A percentile compares a stretch with the other conserved stretches of the same genome.
These are phyloP conservation scores for Apiospora pterosperma DNA, from an alignment of 2,329 filamentous ascomycete genomes.

Conservation along the genomic window DNA sequence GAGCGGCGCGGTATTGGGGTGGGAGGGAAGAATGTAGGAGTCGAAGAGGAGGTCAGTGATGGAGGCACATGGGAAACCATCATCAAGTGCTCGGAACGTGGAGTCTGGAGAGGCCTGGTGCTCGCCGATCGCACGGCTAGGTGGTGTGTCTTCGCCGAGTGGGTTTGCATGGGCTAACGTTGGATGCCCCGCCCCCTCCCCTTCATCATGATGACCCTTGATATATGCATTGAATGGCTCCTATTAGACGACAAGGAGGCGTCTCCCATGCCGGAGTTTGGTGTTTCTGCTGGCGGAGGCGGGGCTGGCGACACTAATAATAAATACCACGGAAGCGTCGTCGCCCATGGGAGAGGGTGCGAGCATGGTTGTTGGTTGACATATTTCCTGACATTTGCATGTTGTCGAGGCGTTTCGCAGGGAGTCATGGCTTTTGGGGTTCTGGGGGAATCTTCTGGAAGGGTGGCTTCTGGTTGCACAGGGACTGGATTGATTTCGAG, in stretches of 20 bases:
- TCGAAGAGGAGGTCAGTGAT: slow-evolving; percentile 59
- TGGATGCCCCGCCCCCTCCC: neutral
- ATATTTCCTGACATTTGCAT: neutral
- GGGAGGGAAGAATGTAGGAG: slow-evolving; percentile 30
- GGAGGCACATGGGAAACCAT: slow-evolving; percentile 85
- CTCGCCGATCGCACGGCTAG: slow-evolving; percentile 78
- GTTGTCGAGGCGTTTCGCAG: neutral
- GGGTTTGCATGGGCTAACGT: slow-evolving; percentile 53
- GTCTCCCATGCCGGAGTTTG: neutral
- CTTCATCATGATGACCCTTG: neutral
- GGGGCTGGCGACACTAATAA: neutral
- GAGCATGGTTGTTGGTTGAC: neutral
- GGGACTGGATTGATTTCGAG: neutral
- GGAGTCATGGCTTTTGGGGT: neutral
- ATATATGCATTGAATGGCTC: neutral
- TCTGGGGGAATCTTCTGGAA: neutral
- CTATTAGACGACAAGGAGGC: neutral
- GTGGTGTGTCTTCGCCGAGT: slow-evolving; percentile 93
- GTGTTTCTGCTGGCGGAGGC: neutral
- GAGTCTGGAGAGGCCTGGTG: slow-evolving; percentile 77
- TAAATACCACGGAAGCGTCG: neutral
- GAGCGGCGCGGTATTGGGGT: slow-evolving; percentile 54
- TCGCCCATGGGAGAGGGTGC: neutral
- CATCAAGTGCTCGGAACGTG: slow-evolving; percentile 82
- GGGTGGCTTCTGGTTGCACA: neutral